Percentiles rank a stretch among this genome's conserved stretches.
Conservation (phyloP, 441 rosid species). For the Populus hybrid region DNA sequence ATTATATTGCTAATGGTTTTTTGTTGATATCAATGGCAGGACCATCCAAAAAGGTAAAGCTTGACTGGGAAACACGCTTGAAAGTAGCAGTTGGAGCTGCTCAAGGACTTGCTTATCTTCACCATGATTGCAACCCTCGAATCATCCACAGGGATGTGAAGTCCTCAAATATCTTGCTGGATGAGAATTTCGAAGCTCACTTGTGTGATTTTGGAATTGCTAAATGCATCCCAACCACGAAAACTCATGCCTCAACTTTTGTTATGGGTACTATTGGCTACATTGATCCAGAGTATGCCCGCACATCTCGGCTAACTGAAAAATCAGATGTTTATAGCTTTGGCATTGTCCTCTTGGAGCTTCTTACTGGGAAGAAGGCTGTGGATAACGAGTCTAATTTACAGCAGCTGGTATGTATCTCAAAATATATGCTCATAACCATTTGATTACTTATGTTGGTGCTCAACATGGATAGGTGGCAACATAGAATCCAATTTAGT, state of each 20-base stretch:
- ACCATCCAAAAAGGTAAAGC: constrained; percentile 71
- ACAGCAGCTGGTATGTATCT: constrained; percentile 65
- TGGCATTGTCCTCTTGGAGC: constrained; percentile 91
- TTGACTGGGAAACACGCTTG: constrained; percentile 91
- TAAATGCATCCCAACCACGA: constrained; percentile 65
- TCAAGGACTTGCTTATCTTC: constrained; percentile 95
- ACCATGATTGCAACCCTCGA: constrained; percentile 90
- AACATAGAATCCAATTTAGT: not conserved
- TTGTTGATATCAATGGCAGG: constrained; percentile 34
- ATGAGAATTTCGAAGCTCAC: constrained; percentile 80
- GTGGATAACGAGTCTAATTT: constrained; percentile 86
- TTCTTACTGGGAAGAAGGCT: constrained; percentile 91
- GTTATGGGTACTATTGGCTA: constrained; percentile 94
- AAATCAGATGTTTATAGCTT: constrained; percentile 96
- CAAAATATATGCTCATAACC: not conserved
- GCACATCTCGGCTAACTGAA: constrained; percentile 78
- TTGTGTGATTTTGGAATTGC: constrained; percentile 95
- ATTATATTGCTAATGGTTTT: not conserved
- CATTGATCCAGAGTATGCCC: constrained; percentile 95
- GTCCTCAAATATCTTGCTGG: constrained; percentile 84
- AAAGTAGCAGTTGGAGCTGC: constrained; percentile 90
- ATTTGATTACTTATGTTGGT: not conserved
- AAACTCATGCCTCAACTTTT: constrained; percentile 78
- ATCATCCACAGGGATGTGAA: constrained; percentile 88
- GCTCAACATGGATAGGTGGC: not conserved